phyloP scores from a whole-genome alignment of 1,139 yeast genomes.

The Pichia sp. region DNA sequence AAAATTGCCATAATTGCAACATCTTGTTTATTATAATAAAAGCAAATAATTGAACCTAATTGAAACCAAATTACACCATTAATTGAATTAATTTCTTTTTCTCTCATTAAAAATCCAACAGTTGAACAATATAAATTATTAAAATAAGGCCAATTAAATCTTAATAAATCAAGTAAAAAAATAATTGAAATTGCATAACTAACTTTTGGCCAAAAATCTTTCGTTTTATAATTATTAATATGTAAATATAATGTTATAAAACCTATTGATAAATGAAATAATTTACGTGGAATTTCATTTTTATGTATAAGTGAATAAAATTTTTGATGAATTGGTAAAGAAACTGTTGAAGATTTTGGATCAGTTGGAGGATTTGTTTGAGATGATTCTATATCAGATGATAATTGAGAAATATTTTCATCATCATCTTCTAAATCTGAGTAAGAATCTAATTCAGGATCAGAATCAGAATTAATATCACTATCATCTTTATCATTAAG shows the following conservation, averaged over 20 bases:
- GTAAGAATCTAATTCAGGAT: neutral
- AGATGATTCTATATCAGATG: neutral
- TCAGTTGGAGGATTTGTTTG: neutral
- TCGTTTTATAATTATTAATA: conserved; percentile 50
- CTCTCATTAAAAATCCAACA: conserved; percentile 80
- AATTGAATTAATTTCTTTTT: conserved; percentile 58
- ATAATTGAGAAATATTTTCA: neutral
- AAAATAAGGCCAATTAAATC: conserved; percentile 55
- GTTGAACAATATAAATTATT: conserved; percentile 58
- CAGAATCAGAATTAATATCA: neutral
- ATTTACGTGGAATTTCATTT: conserved; percentile 85
- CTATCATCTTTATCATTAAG: conserved; percentile 10
- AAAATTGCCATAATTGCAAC: conserved; percentile 69
- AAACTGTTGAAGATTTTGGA: neutral
- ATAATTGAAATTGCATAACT: conserved; percentile 48
- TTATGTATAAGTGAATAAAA: conserved; percentile 34
- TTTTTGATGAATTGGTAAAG: conserved; percentile 19
- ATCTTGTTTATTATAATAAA: conserved; percentile 69
- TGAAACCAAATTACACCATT: conserved; percentile 87
- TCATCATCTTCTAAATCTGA: conserved; percentile 2
- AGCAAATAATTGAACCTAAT: conserved; percentile 69
- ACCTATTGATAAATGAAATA: conserved; percentile 84
- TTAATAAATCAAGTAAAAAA: conserved; percentile 57
- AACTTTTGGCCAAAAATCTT: conserved; percentile 55
- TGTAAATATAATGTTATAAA: conserved; percentile 69